Percentiles rank a stretch among this genome's conserved stretches.
phyloP scores from a whole-genome alignment of 345 rosid genomes.

The Hibiscus syriacus region DNA sequence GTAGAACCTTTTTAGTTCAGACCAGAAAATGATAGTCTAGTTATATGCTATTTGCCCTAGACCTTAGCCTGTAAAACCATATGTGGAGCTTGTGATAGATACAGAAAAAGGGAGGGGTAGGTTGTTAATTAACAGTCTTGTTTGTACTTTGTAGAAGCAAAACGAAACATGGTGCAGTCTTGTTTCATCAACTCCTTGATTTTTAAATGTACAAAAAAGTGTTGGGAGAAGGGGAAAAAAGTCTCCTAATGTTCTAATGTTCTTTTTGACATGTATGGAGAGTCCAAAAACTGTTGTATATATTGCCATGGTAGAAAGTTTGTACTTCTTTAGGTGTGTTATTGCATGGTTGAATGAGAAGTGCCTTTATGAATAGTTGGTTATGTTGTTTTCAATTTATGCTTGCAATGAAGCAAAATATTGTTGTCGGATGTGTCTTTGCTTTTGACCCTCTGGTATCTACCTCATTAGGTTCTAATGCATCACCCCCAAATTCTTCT shows the following conservation, averaged over 20 bases:
- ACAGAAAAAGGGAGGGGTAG: neutral
- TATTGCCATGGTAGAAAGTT: no score
- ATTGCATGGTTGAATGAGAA: neutral
- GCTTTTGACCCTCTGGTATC: neutral
- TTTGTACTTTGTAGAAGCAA: neutral
- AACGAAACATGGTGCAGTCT: neutral
- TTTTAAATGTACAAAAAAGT: neutral
- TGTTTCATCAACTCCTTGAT: neutral
- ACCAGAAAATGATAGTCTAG: neutral
- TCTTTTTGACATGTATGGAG: no score
- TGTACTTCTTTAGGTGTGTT: no score
- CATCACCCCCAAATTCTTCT: conserved; percentile 10
- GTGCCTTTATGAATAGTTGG: neutral
- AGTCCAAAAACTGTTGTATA: no score
- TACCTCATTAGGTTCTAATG: conserved; percentile 7
- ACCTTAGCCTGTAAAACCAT: neutral
- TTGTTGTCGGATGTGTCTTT: neutral
- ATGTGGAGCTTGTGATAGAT: neutral
- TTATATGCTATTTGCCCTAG: neutral
- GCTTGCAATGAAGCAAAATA: neutral
- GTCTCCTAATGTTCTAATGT: neutral
- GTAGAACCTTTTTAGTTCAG: neutral
- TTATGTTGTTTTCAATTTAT: neutral
- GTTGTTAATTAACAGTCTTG: neutral
- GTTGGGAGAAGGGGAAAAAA: neutral